Base-by-base conservation (phyloP, 1,139 yeast species). In the Suhomyces bribrorum region DNA sequence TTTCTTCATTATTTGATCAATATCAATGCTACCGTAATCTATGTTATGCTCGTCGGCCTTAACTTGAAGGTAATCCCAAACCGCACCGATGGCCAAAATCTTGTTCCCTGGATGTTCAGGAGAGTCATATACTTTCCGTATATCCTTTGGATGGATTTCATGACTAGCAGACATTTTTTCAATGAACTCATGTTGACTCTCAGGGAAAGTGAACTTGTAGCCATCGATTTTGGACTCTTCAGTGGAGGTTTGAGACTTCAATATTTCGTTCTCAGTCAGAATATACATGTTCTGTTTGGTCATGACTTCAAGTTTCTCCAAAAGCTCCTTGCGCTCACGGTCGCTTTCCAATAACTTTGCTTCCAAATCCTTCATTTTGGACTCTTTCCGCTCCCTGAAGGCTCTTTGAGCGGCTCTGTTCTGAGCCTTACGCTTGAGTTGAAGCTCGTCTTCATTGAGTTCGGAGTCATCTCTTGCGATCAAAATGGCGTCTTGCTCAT, bases 401-500 rank as follows among this genome's bases (percentile, higher is more conserved):
- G 96, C 96, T 48, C 92, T 70, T 62, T 87, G 96, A 0, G 96
- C 95, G 5, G 92, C 94, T 52, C 96, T 69, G 57, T 88, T 88
- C 57, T 86, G 95, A 0, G 90, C 90, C 57, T 83, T 86, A 36
- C 86, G 75, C 56, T 79, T 80, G 48, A 69, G 54, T 33, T 69
- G 73, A 20, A 77, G 52, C 45, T 78, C 81, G 17, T 73, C 75
- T 35, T 77, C 81, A 5, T 66, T 60, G 26, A 72, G 56, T 38
- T 66, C 69, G 1, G 68, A 53, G 43, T 71, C 77, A 44, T 71
- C 76, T 38, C 52, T 56, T 9, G 71, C 59, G 29, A 71, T 61
- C 36, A 70, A 56, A 27, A 59, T 50, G 8, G 71, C 66, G 45
- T 71, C 77, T 38, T 59, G 61, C 29, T 66, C 74, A 41, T 65